phyloP scores from a whole-genome alignment of 2,329 filamentous ascomycete species.

The Xylaria sp. region DNA sequence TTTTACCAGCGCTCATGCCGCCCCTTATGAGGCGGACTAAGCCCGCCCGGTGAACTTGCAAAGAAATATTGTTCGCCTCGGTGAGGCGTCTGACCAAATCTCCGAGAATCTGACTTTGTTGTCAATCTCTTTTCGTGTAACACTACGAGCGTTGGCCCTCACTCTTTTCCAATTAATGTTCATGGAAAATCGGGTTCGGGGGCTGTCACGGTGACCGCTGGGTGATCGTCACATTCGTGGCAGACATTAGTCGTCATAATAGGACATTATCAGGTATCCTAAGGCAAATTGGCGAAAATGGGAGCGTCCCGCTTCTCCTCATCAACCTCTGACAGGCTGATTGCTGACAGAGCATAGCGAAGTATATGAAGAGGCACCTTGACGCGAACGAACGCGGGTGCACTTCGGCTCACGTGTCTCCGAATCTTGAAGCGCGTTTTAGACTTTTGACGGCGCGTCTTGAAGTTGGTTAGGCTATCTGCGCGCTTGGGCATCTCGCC shows the following conservation, averaged over 20 bases:
- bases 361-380: neutral
- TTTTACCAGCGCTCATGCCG: neutral
- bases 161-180: too few relatives aligned
- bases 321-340: slow-evolving; percentile 21
- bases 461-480: neutral
- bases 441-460: neutral
- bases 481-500: neutral
- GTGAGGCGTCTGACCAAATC: neutral
- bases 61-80: slow-evolving; percentile 1
- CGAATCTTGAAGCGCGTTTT: slow-evolving; percentile 10
- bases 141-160: too few relatives aligned
- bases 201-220: neutral
- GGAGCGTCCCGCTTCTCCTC: slow-evolving; percentile 5
- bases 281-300: slow-evolving; percentile 4
- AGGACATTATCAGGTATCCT: neutral
- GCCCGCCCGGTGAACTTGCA: neutral
- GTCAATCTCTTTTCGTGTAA: slow-evolving; percentile 1
- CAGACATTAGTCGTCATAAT: neutral
- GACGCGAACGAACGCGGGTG: neutral
- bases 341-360: neutral
- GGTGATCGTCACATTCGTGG: neutral
- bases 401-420: slow-evolving; percentile 17
- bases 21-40: neutral
- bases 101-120: neutral
- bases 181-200: neutral